phyloP scores from a whole-genome alignment of 495 filamentous ascomycete species.

The Neurospora discreta region DNA sequence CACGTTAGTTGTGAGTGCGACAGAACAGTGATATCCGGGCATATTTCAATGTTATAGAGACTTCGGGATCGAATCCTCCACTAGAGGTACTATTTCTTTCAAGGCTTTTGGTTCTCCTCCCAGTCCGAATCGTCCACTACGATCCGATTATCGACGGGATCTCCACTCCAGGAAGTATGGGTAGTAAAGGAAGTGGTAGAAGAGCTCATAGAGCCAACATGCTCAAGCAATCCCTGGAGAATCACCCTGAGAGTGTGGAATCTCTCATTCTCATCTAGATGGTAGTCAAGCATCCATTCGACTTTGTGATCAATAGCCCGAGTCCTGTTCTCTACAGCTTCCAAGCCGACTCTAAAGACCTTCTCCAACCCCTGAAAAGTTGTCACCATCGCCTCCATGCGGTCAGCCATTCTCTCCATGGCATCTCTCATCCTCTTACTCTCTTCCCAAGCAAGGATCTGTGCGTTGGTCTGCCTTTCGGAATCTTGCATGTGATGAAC shows the following conservation, averaged over 20 bases:
- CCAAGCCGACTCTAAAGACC: fast-evolving
- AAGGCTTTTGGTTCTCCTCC: too few species aligned
- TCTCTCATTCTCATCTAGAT: not conserved
- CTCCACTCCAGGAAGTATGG: not conserved
- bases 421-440: too few species aligned
- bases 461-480: too few species aligned
- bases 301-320: not conserved
- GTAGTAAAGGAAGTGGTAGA: not conserved
- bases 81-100: too few species aligned
- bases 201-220: not conserved
- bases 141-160: not conserved
- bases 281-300: not conserved
- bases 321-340: not conserved
- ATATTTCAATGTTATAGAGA: too few species aligned
- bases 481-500: too few species aligned
- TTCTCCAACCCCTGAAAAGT: not conserved
- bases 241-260: not conserved
- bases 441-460: too few species aligned
- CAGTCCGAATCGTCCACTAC: too few species aligned
- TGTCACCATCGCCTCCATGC: not conserved
- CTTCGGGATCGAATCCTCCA: too few species aligned
- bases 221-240: not conserved
- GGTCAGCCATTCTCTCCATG: not conserved
- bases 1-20: too few species aligned
- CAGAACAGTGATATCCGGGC: too few species aligned